Conservation (phyloP, 306 rosid species). For the Cucurbita maxima region DNA sequence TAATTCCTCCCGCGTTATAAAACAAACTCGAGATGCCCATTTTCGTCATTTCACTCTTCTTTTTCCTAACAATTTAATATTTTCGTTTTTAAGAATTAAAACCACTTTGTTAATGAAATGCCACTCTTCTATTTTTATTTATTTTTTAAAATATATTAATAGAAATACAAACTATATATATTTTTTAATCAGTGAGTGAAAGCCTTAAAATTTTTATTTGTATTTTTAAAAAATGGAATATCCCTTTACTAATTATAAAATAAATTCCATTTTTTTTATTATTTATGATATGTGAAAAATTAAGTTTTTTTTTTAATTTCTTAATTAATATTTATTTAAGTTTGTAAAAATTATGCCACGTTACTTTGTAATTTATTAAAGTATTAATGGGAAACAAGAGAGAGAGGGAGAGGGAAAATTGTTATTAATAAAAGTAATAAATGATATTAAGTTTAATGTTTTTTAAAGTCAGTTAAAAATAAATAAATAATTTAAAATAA, state of each 20-base stretch:
- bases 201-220: too few species aligned
- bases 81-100: background rate
- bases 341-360: background rate
- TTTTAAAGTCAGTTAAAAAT: too few species aligned
- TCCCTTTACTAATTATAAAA: too few species aligned
- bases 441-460: background rate
- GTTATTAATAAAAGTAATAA: background rate
- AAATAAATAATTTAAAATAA: background rate
- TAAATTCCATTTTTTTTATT: too few species aligned
- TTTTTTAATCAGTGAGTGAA: too few species aligned
- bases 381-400: background rate
- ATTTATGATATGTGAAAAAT: too few species aligned
- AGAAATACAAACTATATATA: background rate
- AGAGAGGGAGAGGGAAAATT: background rate
- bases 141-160: background rate
- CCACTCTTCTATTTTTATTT: background rate
- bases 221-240: too few species aligned
- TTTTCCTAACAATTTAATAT: background rate
- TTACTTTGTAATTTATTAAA: background rate
- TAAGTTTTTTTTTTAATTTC: too few species aligned
- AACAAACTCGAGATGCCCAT: background rate
- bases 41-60: background rate
- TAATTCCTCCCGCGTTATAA: conserved; percentile 1
- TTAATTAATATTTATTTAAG: background rate
- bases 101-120: background rate